Percentiles rank a stretch among this genome's conserved stretches.
phyloP scores from a whole-genome alignment of 768 basidiomycete species.

The Phanerochaete sordida region DNA sequence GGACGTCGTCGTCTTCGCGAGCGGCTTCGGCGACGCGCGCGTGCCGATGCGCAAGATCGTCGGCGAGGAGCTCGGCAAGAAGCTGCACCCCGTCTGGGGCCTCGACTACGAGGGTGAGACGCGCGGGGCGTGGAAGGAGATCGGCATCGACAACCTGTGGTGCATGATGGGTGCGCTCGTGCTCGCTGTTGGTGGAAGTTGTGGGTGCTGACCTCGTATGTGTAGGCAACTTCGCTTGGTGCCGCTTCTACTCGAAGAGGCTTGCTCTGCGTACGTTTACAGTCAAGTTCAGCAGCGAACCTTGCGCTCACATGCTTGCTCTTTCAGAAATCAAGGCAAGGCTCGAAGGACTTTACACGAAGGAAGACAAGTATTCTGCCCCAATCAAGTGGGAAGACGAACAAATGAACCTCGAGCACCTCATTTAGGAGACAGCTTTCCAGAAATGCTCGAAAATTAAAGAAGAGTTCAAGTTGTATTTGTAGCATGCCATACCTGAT shows the following conservation, averaged over 20 bases:
- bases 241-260: conserved; percentile 67
- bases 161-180: conserved; percentile 51
- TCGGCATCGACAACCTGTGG: conserved; percentile 54
- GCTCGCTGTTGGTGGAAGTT: not conserved
- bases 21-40: conserved; percentile 17
- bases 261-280: conserved; percentile 55
- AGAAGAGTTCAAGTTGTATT: no score
- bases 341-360: conserved; percentile 41
- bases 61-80: conserved; percentile 41
- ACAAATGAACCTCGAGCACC: not conserved
- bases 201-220: not conserved
- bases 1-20: conserved; percentile 27
- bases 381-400: conserved; percentile 4
- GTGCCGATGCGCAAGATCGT: conserved; percentile 31
- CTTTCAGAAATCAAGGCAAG: conserved; percentile 67
- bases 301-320: not conserved
- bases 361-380: conserved; percentile 23
- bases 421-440: not conserved
- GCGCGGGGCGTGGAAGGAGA: conserved; percentile 44
- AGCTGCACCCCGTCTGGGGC: conserved; percentile 61
- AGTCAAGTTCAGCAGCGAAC: no score
- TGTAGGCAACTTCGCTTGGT: conserved; percentile 52
- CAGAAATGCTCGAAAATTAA: no score
- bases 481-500: no score
- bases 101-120: conserved; percentile 64